Evolutionary conservation across 169 alveolate genomes (phyloP), one percentile per base, ranked within the genome.

Genomic region (Cryptosporidium viatorum): DNA sequence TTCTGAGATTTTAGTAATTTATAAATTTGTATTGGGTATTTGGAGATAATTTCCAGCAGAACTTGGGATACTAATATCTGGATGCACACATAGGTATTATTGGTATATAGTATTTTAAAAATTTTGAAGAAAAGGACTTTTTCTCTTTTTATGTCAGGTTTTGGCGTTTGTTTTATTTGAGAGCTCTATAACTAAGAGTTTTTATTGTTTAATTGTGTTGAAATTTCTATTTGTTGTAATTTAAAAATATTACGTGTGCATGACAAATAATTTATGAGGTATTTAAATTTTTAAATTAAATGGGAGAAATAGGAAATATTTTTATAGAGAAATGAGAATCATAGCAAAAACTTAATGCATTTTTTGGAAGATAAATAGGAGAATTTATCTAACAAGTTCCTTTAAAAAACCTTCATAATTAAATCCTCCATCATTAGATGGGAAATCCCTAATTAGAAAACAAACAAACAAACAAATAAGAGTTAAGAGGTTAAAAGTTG

Each of bases 351-450:
- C 4, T 18, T 21, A 31, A 31, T 59, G 21, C 39, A 21, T 12
- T 2, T 48, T 41, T 48, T 2, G 2, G 3, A 12, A 21, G 33
- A 26, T 59, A 21, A 59, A 10, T 48, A 14, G 21, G 69, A 41
- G 8, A 59, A 68, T n/a, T 67, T 45, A 39, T 31, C 37, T 37
- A 41, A 80, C 80, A 23, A 43, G 70, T 35, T 60, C 80, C 51
- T 39, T 80, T 1, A 80, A 41, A 23, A 80, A 80, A 26, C 45
- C 1, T 23, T 80, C 89, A 31, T 80, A 80, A 51, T 80, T 65
- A 31, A 80, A 80, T 37, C 75, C 75, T 14, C 89, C 89, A 26
- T 80, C 89, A 9, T 45, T 23, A 10, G 89, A 31, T 21, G 89
- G 80, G 23, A 80, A 80, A n/a, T 80, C 89, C 37, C 89, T 80